Evolutionary conservation across 139 green algal genomes (phyloP).

Genomic region (Limnomonas spitsbergensis): DNA sequence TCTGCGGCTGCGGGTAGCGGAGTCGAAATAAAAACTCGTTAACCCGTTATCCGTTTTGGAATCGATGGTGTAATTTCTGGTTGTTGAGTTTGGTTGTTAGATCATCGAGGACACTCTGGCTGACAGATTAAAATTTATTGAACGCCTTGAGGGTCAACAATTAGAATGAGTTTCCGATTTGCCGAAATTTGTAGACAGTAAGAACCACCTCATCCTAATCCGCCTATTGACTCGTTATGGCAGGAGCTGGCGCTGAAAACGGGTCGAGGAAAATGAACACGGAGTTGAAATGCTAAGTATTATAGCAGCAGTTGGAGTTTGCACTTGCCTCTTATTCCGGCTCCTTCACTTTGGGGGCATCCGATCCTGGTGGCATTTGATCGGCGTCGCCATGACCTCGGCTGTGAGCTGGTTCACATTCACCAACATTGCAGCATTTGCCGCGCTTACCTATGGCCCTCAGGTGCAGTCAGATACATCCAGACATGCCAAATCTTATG

Average conservation of each 20-base stretch:
- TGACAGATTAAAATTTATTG: too few species aligned
- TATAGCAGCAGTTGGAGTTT: conserved; percentile 34
- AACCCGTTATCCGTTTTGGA: too few species aligned
- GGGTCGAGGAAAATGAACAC: conserved; percentile 55
- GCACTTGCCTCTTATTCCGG: conserved; percentile 26
- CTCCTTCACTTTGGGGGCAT: conserved; percentile 32
- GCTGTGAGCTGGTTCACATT: conserved; percentile 43
- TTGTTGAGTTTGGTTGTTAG: too few species aligned
- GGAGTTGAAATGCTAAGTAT: conserved; percentile 32
- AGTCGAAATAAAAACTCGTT: too few species aligned
- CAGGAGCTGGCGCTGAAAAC: conserved; percentile 69
- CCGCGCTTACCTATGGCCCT: conserved; percentile 49
- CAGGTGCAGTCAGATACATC: too few species aligned
- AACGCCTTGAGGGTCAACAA: too few species aligned
- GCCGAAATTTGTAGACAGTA: too few species aligned
- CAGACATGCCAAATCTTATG: too few species aligned
- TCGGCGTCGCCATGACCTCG: conserved; percentile 31
- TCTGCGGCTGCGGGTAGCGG: too few species aligned
- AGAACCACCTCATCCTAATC: not conserved
- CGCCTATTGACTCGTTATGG: conserved; percentile 42
- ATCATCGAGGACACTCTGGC: too few species aligned
- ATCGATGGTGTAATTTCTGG: too few species aligned
- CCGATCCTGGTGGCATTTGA: conserved; percentile 15
- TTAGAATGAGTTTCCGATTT: too few species aligned
- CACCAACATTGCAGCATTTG: conserved; percentile 39